Evolutionary conservation across 768 basidiomycete species (phyloP).

Genomic region (Xerocomellus intermedius): DNA sequence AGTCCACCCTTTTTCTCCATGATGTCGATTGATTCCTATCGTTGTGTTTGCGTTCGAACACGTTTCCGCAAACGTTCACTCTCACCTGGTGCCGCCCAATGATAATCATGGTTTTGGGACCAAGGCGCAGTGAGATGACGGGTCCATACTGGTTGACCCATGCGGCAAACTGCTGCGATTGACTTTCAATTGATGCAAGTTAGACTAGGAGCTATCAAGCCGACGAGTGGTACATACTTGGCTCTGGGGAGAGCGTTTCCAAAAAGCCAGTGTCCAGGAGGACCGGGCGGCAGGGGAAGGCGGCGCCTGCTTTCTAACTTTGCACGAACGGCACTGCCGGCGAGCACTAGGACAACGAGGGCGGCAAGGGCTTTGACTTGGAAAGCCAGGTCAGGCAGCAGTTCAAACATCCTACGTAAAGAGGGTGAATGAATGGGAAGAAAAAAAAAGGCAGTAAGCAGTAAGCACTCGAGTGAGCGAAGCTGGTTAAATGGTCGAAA

Average conservation of each 20-base stretch:
- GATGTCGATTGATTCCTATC: constrained; percentile 57
- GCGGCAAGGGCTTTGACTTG: constrained; percentile 19
- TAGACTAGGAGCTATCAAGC: neutral
- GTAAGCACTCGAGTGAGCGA: neutral
- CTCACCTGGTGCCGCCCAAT: constrained; percentile 39
- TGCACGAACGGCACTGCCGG: constrained; percentile 7
- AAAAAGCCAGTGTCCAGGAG: constrained; percentile 35
- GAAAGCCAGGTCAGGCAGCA: constrained; percentile 2
- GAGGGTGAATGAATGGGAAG: neutral
- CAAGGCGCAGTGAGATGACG: constrained; percentile 55
- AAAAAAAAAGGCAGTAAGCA: neutral
- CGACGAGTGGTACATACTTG: constrained; percentile 19
- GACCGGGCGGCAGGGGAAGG: constrained; percentile 31
- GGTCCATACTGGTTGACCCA: constrained; percentile 64
- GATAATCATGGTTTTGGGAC: constrained; percentile 35
- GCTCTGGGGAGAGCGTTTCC: constrained; percentile 27
- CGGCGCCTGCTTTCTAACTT: constrained; percentile 9
- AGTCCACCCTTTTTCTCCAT: constrained; percentile 65
- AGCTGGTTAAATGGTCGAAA: constrained; percentile 16
- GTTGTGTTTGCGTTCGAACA: neutral
- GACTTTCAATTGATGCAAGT: constrained; percentile 8
- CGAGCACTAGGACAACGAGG: constrained; percentile 18
- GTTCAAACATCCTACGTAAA: constrained; percentile 7
- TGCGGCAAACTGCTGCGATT: constrained; percentile 48
- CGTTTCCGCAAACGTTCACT: neutral